Evolutionary conservation across 768 basidiomycete species (phyloP).

Genomic region (Amanita thiersii): DNA sequence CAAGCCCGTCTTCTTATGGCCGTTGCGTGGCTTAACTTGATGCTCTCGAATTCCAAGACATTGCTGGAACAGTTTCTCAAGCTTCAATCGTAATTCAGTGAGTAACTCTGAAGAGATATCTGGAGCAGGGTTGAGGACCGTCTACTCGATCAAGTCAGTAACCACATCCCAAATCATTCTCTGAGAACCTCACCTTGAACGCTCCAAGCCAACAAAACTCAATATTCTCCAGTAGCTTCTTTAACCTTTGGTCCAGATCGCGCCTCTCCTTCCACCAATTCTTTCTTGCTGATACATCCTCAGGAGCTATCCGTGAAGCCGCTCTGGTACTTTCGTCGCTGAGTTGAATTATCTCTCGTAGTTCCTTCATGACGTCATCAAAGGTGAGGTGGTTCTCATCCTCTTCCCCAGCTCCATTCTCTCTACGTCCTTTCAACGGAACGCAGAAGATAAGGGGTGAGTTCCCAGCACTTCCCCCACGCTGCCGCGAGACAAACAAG

Average conservation of each 20-base stretch:
- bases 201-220: conserved; percentile 97
- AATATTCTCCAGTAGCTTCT: conserved; percentile 70
- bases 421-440: conserved; percentile 79
- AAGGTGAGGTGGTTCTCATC: conserved; percentile 69
- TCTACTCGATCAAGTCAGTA: conserved; percentile 42
- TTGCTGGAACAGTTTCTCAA: conserved; percentile 73
- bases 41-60: conserved; percentile 55
- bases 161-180: conserved; percentile 1
- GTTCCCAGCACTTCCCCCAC: conserved; percentile 31
- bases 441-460: conserved; percentile 80
- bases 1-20: conserved; percentile 24
- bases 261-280: conserved; percentile 85
- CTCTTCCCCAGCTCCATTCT: conserved; percentile 56
- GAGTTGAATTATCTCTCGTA: conserved; percentile 69
- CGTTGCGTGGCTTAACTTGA: conserved; percentile 33
- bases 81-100: conserved; percentile 47
- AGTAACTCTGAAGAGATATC: conserved; percentile 37
- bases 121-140: conserved; percentile 48
- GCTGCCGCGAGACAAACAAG: conserved; percentile 77
- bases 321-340: conserved; percentile 72
- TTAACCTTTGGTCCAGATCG: conserved; percentile 69
- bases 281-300: conserved; percentile 54
- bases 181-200: conserved; percentile 66
- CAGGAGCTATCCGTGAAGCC: conserved; percentile 62
- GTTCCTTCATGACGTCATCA: conserved; percentile 62